Conservation (phyloP, 139 green algal species). For the Chlorella vulgaris region DNA sequence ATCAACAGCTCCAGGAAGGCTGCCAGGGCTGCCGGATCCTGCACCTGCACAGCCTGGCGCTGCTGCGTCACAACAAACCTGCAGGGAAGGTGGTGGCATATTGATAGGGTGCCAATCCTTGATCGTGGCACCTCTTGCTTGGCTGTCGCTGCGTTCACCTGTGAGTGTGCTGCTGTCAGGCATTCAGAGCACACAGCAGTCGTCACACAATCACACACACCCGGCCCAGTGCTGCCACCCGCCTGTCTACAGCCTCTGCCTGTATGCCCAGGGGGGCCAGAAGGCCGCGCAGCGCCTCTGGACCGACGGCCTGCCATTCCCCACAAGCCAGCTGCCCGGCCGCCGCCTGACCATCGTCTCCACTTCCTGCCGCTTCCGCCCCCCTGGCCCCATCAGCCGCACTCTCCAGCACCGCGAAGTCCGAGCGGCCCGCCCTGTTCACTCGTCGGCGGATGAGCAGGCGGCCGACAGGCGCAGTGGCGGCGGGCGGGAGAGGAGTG, state of each 20-base stretch:
- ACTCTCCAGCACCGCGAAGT: conserved; percentile 3
- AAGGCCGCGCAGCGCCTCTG: conserved; percentile 43
- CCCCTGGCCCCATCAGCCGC: no score
- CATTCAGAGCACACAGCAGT: no score
- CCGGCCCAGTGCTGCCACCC: no score
- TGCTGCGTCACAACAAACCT: conserved; percentile 67
- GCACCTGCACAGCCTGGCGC: conserved; percentile 50
- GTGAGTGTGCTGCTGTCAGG: no score
- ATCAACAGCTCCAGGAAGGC: conserved; percentile 51
- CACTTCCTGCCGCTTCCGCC: no score
- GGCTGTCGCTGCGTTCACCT: no score
- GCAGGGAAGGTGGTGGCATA: not conserved
- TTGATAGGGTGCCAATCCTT: no score
- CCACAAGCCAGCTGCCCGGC: not conserved
- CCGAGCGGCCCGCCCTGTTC: not conserved
- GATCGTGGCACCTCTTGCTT: no score
- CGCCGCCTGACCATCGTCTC: not conserved
- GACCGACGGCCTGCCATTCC: conserved; percentile 19
- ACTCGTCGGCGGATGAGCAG: conserved; percentile 16
- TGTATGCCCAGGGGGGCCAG: conserved; percentile 54
- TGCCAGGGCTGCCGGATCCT: conserved; percentile 48
- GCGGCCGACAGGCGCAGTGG: not conserved
- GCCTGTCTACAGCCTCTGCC: conserved; percentile 37
- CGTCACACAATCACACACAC: no score
- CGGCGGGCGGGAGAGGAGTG: not conserved